These are phyloP conservation scores for Moesziomyces sp. DNA, from an alignment of 1,284 basidiomycete genomes.

Conservation along the genomic window DNA sequence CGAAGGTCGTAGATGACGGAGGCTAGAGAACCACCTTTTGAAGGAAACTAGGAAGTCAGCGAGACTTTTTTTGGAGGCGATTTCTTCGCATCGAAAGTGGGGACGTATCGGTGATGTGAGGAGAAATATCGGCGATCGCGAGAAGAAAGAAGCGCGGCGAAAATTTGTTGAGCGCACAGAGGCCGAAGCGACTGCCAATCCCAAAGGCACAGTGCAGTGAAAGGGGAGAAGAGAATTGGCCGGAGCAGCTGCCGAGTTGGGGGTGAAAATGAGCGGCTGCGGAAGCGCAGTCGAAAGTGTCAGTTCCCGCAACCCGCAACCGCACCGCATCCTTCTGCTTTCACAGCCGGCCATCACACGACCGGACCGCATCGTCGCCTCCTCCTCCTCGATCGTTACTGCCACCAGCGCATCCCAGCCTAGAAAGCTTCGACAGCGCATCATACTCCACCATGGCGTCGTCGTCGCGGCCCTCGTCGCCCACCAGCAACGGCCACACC, in stretches of 20 bases:
- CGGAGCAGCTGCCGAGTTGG: no score
- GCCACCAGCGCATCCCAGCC: not conserved
- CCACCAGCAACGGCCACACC: slow-evolving; percentile 1
- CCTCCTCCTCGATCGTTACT: not conserved
- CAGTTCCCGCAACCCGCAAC: no score
- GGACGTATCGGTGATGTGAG: not conserved
- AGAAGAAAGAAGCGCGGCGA: slow-evolving; percentile 15
- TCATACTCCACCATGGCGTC: slow-evolving; percentile 17
- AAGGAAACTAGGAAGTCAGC: no score
- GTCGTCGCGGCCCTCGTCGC: slow-evolving; percentile 18
- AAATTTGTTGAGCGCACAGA: slow-evolving; percentile 7
- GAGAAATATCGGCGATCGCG: not conserved
- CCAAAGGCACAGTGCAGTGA: no score
- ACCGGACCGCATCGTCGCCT: slow-evolving; percentile 1
- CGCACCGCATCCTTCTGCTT: not conserved
- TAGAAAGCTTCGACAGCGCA: not conserved
- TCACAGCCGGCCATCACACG: slow-evolving; percentile 18
- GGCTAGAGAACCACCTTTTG: no score
- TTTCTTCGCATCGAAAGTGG: no score
- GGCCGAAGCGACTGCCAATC: not conserved
- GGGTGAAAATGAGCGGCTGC: no score
- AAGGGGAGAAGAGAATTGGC: no score
- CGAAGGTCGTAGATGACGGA: no score
- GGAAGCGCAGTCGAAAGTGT: not conserved
- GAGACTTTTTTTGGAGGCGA: no score